Evolutionary conservation across 345 rosid species (phyloP).

Genomic region (Balakata baccata): DNA sequence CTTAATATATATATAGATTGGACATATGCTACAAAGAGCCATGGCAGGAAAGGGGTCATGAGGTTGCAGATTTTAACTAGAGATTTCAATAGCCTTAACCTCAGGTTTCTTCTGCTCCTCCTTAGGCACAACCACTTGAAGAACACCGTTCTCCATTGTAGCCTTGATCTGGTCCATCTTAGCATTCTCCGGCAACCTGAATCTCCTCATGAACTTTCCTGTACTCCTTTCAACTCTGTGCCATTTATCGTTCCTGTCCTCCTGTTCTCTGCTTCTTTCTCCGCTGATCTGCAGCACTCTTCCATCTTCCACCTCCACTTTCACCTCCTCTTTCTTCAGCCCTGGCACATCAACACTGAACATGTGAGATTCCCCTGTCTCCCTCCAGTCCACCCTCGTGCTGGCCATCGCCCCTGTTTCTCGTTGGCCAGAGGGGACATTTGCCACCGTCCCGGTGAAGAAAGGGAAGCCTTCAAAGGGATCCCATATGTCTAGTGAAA

Average conservation of each 20-base stretch:
- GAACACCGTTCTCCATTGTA: constrained; percentile 47
- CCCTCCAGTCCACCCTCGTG: constrained; percentile 10
- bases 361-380: constrained; percentile 1
- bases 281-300: constrained; percentile 5
- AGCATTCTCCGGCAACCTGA: constrained; percentile 39
- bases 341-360: constrained; percentile 5
- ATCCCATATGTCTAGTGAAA: constrained; percentile 15
- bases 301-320: background rate
- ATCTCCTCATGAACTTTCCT: constrained; percentile 41
- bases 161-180: constrained; percentile 38
- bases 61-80: background rate
- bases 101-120: constrained; percentile 34
- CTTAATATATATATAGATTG: no score
- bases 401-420: background rate
- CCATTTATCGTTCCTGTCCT: constrained; percentile 39
- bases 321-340: constrained; percentile 7
- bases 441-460: background rate
- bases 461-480: constrained; percentile 14
- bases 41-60: background rate
- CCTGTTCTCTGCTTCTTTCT: constrained; percentile 24
- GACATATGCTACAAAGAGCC: no score
- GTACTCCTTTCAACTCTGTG: constrained; percentile 34
- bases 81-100: constrained; percentile 49
- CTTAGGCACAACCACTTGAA: constrained; percentile 40
- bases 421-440: background rate